Conservation (phyloP, 495 filamentous ascomycete genomes). For the Schizothecium vesticola region DNA sequence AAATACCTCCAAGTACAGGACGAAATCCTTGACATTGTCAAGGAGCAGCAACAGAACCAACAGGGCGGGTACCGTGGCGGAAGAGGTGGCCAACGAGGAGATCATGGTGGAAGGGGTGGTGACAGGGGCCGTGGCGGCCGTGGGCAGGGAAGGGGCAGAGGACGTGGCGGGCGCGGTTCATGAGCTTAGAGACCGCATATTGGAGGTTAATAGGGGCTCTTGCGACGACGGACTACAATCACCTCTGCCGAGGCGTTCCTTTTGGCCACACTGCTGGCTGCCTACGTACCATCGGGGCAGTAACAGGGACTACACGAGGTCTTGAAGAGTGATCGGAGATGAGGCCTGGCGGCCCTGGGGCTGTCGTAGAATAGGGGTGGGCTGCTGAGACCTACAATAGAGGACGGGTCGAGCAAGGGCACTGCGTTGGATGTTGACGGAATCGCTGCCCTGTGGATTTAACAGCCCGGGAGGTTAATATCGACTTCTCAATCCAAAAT, state of each 20-base stretch:
- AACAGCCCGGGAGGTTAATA: background rate
- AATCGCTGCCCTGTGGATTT: background rate
- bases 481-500: background rate
- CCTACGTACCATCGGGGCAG: background rate
- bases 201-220: background rate
- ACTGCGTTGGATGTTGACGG: background rate
- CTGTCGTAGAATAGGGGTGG: background rate
- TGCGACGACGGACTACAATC: background rate
- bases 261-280: background rate
- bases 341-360: background rate
- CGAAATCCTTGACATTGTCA: constrained; percentile 89
- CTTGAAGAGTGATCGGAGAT: background rate
- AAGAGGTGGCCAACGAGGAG: constrained; percentile 62
- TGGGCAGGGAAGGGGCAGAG: constrained; percentile 42
- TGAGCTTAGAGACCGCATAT: constrained; percentile 8
- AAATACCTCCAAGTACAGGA: constrained; percentile 96
- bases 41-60: constrained; percentile 79
- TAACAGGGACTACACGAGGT: background rate
- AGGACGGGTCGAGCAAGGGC: background rate
- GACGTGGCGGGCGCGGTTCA: constrained; percentile 13
- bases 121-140: constrained; percentile 37
- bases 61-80: constrained; percentile 54
- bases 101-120: constrained; percentile 50
- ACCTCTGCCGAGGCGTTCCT: background rate
- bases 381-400: background rate